phyloP scores from a whole-genome alignment of 2,329 filamentous ascomycete species.

The Colletotrichum endophyticum region DNA sequence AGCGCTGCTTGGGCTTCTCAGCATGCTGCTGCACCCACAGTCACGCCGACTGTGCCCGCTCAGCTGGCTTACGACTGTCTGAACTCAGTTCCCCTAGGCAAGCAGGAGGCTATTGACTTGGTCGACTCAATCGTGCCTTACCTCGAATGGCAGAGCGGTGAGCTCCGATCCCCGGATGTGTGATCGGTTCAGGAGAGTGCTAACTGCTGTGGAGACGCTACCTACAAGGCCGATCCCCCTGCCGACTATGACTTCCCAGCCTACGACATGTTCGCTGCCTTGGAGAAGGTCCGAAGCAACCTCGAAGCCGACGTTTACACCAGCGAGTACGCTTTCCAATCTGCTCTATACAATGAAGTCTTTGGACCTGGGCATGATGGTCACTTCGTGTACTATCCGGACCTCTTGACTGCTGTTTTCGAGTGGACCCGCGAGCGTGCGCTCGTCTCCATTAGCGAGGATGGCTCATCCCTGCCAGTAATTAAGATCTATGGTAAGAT shows the following conservation, averaged over 20 bases:
- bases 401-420: conserved; percentile 40
- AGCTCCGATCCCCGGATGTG: not conserved
- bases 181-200: not conserved
- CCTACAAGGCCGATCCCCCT: conserved; percentile 56
- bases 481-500: conserved; percentile 49
- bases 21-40: not conserved
- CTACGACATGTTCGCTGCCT: conserved; percentile 40
- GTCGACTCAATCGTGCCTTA: conserved; percentile 44
- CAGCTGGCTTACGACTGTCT: conserved; percentile 43
- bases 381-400: conserved; percentile 45
- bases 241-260: conserved; percentile 50
- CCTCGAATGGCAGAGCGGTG: conserved; percentile 44
- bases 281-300: conserved; percentile 35
- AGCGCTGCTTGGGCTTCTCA: conserved; percentile 3
- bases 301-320: conserved; percentile 37
- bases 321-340: conserved; percentile 46
- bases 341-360: conserved; percentile 40
- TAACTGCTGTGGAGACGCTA: conserved; percentile 31
- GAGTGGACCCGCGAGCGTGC: conserved; percentile 39
- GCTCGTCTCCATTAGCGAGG: conserved; percentile 45
- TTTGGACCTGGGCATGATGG: conserved; percentile 45
- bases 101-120: conserved; percentile 41
- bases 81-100: conserved; percentile 43
- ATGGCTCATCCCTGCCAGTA: conserved; percentile 39
- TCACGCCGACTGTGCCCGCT: conserved; percentile 32